Evolutionary conservation across 441 rosid species (phyloP), one percentile per base, ranked within the genome.

Genomic region (Jatropha multifida): DNA sequence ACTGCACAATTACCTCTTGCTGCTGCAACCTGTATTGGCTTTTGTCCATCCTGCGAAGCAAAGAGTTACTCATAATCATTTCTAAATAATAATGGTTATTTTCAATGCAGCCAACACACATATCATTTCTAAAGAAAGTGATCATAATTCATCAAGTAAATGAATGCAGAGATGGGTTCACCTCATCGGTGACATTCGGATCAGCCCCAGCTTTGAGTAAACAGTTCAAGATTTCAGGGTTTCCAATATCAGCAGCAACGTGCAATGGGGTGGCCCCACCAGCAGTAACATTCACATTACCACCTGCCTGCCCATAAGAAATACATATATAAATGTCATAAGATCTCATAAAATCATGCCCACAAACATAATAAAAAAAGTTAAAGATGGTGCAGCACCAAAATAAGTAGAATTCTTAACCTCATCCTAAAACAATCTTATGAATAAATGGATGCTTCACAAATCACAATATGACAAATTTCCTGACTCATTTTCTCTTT

Each of bases 241-340:
- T 88, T 71, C 97, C 99, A 71, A 67, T 79, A 81, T 95, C 96
- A 59, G 96, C 96, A 10, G 98, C 97, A 81, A 92, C 87, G 75
- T 95, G 98, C 89, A 95, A 83, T 15, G 98, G 94, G 49, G 97
- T 95, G 71, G 96, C 93, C 76, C 98, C 98, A 79, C 98, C 96
- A 82, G 97, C 94, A 78, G 71, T 76, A 74, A 92, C 78, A 72
- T 95, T 92, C 62, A 87, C 98, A 56, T 88, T 83, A 65, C 91
- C 98, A 81, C 95, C 98, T 6, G 90, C 94, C 97, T 95, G 86
- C 85, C 80, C 18, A 74, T 41, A 63, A 73, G n/a, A 67, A 81
- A 66, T 5, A 38, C 4, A 46, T 46, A 58, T 63, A 32, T 74
- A 23, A 38, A 18, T 51, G 20, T 49, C 52, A 59, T 48, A 58